A percentile compares a stretch with the other conserved stretches of the same genome.
Evolutionary conservation across 1,284 basidiomycete genomes (phyloP).

Genomic region (Pyrrhoderma lamaoense): DNA sequence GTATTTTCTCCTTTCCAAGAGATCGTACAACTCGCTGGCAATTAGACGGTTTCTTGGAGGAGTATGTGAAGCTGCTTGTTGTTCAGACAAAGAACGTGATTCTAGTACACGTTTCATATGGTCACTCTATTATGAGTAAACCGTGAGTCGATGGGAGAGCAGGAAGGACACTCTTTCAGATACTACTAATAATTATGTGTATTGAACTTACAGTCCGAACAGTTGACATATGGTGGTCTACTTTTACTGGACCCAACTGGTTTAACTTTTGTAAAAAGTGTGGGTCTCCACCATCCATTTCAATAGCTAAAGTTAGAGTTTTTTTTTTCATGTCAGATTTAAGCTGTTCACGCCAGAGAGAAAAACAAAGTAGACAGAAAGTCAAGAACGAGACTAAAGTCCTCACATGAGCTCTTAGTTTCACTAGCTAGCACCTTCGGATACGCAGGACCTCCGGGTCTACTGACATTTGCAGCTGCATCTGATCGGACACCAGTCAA

Average conservation of each 20-base stretch:
- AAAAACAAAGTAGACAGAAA: too few relatives aligned
- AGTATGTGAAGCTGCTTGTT: constrained; percentile 22
- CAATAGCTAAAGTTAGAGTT: constrained; percentile 53
- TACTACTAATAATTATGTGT: not conserved
- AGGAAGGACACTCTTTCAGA: not conserved
- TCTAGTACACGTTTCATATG: constrained; percentile 42
- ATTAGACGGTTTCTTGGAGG: constrained; percentile 46
- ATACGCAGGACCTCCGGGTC: constrained; percentile 3
- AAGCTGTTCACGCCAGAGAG: too few relatives aligned
- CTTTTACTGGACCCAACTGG: constrained; percentile 63
- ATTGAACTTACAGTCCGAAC: constrained; percentile 42
- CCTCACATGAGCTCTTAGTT: constrained; percentile 42
- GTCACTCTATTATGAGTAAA: not conserved
- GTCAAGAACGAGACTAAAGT: too few relatives aligned
- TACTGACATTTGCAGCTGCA: constrained; percentile 10
- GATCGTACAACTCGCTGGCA: constrained; percentile 46
- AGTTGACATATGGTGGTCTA: constrained; percentile 58
- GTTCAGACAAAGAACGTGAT: constrained; percentile 48
- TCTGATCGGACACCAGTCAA: constrained; percentile 49
- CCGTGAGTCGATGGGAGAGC: not conserved
- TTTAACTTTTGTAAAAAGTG: constrained; percentile 69
- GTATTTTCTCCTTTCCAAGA: constrained; percentile 62
- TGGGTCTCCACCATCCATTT: constrained; percentile 65
- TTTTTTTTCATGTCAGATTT: too few relatives aligned
- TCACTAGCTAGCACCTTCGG: constrained; percentile 40